Evolutionary conservation across 495 filamentous ascomycete genomes (phyloP).

Genomic region (Tetracladium setigerum): DNA sequence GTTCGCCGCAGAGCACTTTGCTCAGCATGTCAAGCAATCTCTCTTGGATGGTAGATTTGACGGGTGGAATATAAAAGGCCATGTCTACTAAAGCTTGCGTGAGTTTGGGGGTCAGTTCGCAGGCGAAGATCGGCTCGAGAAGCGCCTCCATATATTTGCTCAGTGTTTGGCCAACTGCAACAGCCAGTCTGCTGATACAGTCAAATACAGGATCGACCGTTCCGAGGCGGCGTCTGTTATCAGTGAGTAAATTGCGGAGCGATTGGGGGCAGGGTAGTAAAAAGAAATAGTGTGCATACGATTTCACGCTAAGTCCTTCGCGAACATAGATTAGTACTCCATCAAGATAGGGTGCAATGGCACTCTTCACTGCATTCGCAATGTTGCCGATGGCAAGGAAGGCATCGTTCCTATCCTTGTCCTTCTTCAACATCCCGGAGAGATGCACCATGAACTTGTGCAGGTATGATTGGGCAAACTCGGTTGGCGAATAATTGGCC

Average conservation of each 20-base stretch:
- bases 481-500: slow-evolving; percentile 82
- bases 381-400: slow-evolving; percentile 94
- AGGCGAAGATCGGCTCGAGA: slow-evolving; percentile 94
- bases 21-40: slow-evolving; percentile 91
- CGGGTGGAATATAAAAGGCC: slow-evolving; percentile 95
- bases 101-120: slow-evolving; percentile 83
- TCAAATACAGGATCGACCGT: slow-evolving; percentile 90
- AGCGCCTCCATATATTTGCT: slow-evolving; percentile 97
- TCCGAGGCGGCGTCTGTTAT: slow-evolving; percentile 52
- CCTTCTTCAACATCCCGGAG: slow-evolving; percentile 89
- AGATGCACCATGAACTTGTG: slow-evolving; percentile 97
- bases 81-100: slow-evolving; percentile 95
- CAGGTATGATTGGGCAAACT: slow-evolving; percentile 75
- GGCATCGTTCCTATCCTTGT: slow-evolving; percentile 84
- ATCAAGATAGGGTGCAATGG: slow-evolving; percentile 92
- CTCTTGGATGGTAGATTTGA: slow-evolving; percentile 87
- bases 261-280: background rate
- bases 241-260: slow-evolving; percentile 3
- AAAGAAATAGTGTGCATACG: slow-evolving; percentile 9
- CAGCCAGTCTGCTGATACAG: slow-evolving; percentile 92
- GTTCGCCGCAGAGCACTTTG: slow-evolving; percentile 82
- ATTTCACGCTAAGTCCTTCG: slow-evolving; percentile 79
- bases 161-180: slow-evolving; percentile 90
- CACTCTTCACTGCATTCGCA: slow-evolving; percentile 87
- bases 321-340: slow-evolving; percentile 85